Evolutionary conservation across 371 early-diverging fungal species (phyloP).

Genomic region (Choanephora cucurbitarum): DNA sequence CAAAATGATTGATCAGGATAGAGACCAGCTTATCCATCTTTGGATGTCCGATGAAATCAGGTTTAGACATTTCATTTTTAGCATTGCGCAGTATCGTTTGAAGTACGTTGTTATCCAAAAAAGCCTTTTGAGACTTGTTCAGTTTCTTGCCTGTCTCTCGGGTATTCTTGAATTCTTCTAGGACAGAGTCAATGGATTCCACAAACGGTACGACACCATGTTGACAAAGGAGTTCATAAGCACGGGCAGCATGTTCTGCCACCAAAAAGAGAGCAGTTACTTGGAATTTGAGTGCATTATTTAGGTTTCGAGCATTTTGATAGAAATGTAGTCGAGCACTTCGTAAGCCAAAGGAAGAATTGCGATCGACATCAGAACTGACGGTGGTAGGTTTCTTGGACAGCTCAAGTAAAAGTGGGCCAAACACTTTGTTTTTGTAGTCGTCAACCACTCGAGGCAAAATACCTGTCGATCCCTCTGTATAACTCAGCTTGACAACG

Average conservation of each 20-base stretch:
- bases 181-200: constrained; percentile 35
- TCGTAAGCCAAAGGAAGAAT: constrained; percentile 51
- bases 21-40: constrained; percentile 74
- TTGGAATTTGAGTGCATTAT: constrained; percentile 23
- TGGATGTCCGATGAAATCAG: constrained; percentile 77
- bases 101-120: constrained; percentile 5
- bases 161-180: constrained; percentile 20
- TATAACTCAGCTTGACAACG: constrained; percentile 64
- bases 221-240: constrained; percentile 55
- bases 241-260: constrained; percentile 47
- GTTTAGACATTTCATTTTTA: constrained; percentile 17
- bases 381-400: constrained; percentile 44
- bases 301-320: constrained; percentile 25
- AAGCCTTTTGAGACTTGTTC: not conserved
- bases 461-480: constrained; percentile 51
- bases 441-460: constrained; percentile 29
- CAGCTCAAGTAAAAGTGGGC: constrained; percentile 51
- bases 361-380: constrained; percentile 39
- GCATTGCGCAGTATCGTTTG: not conserved
- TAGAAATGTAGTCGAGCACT: constrained; percentile 45
- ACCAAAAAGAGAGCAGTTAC: constrained; percentile 45
- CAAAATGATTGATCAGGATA: constrained; percentile 72
- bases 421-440: constrained; percentile 45
- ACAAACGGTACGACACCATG: constrained; percentile 70
- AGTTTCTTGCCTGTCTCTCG: not conserved